phyloP scores from a whole-genome alignment of 345 rosid species.

The Salix koriyanagi region DNA sequence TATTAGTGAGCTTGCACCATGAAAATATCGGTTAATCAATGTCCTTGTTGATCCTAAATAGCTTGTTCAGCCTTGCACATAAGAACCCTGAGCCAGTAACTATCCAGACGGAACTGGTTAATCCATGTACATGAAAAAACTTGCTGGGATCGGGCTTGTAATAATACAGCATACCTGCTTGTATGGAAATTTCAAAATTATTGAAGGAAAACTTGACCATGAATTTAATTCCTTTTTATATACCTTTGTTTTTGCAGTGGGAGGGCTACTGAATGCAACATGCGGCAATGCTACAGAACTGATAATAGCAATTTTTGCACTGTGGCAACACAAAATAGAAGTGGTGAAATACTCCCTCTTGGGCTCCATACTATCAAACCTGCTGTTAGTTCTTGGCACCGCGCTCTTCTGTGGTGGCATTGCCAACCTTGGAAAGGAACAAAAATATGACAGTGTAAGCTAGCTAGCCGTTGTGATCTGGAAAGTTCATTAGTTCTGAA shows the following conservation, averaged over 20 bases:
- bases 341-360: slow-evolving; percentile 84
- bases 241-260: slow-evolving; percentile 44
- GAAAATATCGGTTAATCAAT: no score
- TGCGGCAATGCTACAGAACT: slow-evolving; percentile 95
- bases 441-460: slow-evolving; percentile 75
- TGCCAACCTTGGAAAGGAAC: slow-evolving; percentile 57
- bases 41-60: no score
- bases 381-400: slow-evolving; percentile 87
- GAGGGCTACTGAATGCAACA: slow-evolving; percentile 87
- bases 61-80: no score
- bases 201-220: background rate
- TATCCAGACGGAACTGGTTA: no score
- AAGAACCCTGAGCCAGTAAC: no score
- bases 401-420: slow-evolving; percentile 91
- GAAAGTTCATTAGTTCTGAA: background rate
- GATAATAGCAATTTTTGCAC: slow-evolving; percentile 78
- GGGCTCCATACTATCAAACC: slow-evolving; percentile 84
- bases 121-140: background rate
- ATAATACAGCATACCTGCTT: background rate
- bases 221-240: background rate
- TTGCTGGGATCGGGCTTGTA: background rate
- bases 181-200: background rate
- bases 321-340: slow-evolving; percentile 47
- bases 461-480: background rate
- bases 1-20: no score